These are phyloP conservation scores for Fusarium sp. DNA, from an alignment of 2,329 filamentous ascomycete species.

Conservation along the genomic window DNA sequence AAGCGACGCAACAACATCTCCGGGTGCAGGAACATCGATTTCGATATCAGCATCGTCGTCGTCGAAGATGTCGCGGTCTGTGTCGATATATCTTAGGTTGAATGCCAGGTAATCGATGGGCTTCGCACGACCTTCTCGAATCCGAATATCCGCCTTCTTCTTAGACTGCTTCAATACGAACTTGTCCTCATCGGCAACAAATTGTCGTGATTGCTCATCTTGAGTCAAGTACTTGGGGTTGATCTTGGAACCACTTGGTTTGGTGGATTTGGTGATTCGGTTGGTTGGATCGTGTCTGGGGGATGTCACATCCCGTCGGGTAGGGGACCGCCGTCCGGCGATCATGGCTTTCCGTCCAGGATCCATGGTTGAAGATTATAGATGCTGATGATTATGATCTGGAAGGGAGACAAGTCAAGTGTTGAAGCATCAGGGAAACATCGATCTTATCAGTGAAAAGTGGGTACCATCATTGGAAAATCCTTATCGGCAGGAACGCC, in stretches of 20 bases:
- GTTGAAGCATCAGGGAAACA: background rate
- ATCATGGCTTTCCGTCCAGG: conserved; percentile 65
- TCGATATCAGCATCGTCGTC: conserved; percentile 79
- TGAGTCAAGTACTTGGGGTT: conserved; percentile 67
- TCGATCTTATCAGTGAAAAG: conserved; percentile 31
- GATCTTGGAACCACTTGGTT: conserved; percentile 42
- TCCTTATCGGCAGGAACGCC: conserved; percentile 8
- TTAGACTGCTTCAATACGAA: conserved; percentile 97
- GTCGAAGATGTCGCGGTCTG: conserved; percentile 84
- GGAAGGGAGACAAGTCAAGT: background rate
- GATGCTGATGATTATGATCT: background rate
- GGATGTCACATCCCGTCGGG: conserved; percentile 60
- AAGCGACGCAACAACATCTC: conserved; percentile 80
- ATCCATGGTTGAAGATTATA: conserved; percentile 55
- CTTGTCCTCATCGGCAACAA: conserved; percentile 93
- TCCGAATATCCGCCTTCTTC: conserved; percentile 95
- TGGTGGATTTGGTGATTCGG: conserved; percentile 63
- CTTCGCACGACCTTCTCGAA: conserved; percentile 88
- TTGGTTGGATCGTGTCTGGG: conserved; percentile 64
- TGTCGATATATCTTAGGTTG: conserved; percentile 87
- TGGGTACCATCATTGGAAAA: conserved; percentile 13
- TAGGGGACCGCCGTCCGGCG: conserved; percentile 54
- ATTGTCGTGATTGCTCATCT: conserved; percentile 81
- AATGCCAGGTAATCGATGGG: conserved; percentile 95
- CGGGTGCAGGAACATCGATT: conserved; percentile 81